Conservation (phyloP, 768 basidiomycete species). For the Cubamyces lactineus region DNA sequence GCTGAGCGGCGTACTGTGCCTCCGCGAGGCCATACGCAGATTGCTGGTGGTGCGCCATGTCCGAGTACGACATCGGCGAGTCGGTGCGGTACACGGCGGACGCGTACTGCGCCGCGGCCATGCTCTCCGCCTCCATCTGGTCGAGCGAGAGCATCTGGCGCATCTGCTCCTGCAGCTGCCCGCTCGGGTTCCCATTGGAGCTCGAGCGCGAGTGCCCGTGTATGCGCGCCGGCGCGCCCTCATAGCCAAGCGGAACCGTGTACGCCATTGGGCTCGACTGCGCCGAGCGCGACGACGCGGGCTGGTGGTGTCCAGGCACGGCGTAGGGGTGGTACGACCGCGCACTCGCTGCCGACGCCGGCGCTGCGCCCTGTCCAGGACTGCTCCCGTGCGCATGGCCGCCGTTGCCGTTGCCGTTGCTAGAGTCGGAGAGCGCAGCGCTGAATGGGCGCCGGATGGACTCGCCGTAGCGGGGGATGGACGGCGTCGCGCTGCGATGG, state of each 20-base stretch:
- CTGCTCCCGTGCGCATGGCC: no score
- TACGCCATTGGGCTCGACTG: constrained; percentile 46
- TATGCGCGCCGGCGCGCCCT: constrained; percentile 17
- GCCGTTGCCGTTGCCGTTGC: no score
- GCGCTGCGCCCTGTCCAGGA: not conserved
- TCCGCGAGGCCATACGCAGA: constrained; percentile 17
- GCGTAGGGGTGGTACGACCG: constrained; percentile 42
- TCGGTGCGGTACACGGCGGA: constrained; percentile 18
- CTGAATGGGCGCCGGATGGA: constrained; percentile 51
- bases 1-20: constrained; percentile 9
- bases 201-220: constrained; percentile 29
- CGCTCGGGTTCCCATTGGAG: constrained; percentile 33
- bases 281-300: constrained; percentile 28
- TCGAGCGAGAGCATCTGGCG: constrained; percentile 32
- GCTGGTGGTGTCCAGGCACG: constrained; percentile 26
- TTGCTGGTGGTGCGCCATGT: constrained; percentile 19
- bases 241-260: constrained; percentile 52
- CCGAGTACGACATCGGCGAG: constrained; percentile 25
- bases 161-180: constrained; percentile 33
- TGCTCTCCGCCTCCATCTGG: constrained; percentile 27
- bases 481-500: constrained; percentile 80
- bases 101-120: constrained; percentile 18
- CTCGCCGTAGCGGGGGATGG: constrained; percentile 53
- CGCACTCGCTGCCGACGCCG: not conserved
- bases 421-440: constrained; percentile 41